Evolutionary conservation across 2,329 filamentous ascomycete genomes (phyloP).

Genomic region (Beauveria medogensis): DNA sequence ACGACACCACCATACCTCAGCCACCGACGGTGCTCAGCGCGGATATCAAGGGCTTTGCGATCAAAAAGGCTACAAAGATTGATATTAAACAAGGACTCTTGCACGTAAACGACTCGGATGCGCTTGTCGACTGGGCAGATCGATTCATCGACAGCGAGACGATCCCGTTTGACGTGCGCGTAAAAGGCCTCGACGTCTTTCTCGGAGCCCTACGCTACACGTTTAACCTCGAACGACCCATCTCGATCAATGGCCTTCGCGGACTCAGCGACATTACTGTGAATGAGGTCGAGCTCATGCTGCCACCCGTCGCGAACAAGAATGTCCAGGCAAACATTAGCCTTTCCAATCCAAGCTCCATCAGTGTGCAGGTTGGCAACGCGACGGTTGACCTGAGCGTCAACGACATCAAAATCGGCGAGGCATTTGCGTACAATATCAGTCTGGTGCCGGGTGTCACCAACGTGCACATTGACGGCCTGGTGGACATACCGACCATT

Average conservation of each 20-base stretch:
- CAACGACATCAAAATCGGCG: neutral
- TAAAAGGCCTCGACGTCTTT: slow-evolving; percentile 1
- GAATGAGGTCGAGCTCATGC: neutral
- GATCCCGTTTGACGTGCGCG: neutral
- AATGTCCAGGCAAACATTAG: neutral
- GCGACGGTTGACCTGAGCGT: neutral
- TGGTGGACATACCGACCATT: neutral
- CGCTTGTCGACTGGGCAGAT: neutral
- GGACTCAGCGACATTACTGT: neutral
- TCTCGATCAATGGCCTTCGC: neutral
- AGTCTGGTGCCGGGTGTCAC: neutral
- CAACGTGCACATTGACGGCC: neutral
- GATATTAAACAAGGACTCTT: neutral
- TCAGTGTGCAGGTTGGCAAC: slow-evolving; percentile 3
- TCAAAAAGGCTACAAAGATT: neutral
- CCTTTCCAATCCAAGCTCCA: slow-evolving; percentile 2
- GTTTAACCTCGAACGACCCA: neutral
- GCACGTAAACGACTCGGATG: neutral
- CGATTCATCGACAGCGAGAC: slow-evolving; percentile 5
- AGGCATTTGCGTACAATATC: neutral
- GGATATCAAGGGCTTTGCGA: neutral
- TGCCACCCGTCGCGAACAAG: neutral
- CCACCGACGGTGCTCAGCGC: neutral
- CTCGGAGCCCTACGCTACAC: neutral
- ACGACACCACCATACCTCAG: neutral